Evolutionary conservation across 78 protist species (phyloP), one percentile per base, ranked within the genome.

Genomic region (Dictyostelium firmibasis): DNA sequence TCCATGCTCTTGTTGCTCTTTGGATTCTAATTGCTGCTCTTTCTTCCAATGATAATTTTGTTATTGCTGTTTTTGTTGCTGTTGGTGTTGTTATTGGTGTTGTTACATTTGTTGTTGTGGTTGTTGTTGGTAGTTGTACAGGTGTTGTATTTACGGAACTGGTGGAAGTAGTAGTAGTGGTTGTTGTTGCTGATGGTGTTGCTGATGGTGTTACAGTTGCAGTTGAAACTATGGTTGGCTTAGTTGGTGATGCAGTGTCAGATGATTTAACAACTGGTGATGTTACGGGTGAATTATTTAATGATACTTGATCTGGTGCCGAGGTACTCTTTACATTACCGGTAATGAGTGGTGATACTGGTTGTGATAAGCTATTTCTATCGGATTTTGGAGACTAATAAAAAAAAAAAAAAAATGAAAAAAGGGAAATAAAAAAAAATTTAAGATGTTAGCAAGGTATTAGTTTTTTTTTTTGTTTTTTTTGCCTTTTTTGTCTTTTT

Each of bases 1-100:
- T 79, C 94, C 94, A 89, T 89, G 82, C 82, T 81, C 87, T 78
- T 7, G 84, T 77, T 3, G 94, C 94, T 89, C 64, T 78, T 89
- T 89, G 94, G 50, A 89, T 89, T 70, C 74, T 89, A n/a, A 89
- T 89, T n/a, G 83, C 94, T 27, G 94, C 94, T 70, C 87, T 78
- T 41, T 79, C 69, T 41, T 89, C 94, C 2, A 81, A 8, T 33
- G 94, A 81, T 69, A 41, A 60, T 82, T 29, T 50, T 23, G 31
- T 31, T 27, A n/a, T 27, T 41, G 23, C 20, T 33, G 38, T 41
- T 25, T 25, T 13, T 38, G 83, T 77, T n/a, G 10, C 43, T 38
- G 64, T 11, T 23, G 1, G 2, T 2, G 83, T 31, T 41, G 83
- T 4, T 77, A 35, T n/a, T 44, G 86, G 44, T 82, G 83, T 41